A percentile compares a stretch with the other conserved stretches of the same genome.
These are phyloP conservation scores for Paramecium sonneborni DNA, from an alignment of 73 alveolate genomes.

Conservation along the genomic window DNA sequence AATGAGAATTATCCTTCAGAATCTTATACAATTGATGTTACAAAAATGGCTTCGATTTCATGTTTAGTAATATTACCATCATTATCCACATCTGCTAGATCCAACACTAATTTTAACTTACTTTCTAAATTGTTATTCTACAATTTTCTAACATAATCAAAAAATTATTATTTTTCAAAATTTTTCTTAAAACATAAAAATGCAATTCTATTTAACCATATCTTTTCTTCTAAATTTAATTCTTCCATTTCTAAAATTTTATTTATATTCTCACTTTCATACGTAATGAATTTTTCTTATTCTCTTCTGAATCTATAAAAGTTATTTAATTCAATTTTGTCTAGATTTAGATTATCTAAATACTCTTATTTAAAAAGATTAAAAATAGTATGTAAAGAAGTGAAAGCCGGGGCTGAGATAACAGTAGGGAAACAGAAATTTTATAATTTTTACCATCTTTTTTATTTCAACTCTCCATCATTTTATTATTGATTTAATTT, in stretches of 20 bases:
- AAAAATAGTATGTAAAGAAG: not conserved
- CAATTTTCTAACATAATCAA: not conserved
- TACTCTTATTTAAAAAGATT: not conserved
- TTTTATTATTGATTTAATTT: not conserved
- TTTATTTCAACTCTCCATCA: not conserved
- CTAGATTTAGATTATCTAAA: not conserved
- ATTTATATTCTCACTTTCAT: not conserved
- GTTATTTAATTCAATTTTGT: slow-evolving; percentile 3
- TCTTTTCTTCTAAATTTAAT: slow-evolving; percentile 53
- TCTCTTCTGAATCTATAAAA: slow-evolving; percentile 41
- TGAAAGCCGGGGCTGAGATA: not conserved
- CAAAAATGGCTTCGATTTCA: slow-evolving; percentile 53
- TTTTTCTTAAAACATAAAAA: slow-evolving; percentile 42
- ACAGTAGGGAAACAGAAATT: not conserved
- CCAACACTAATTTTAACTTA: slow-evolving; percentile 26
- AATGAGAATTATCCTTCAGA: not conserved
- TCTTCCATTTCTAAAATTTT: slow-evolving; percentile 31
- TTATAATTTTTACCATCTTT: slow-evolving; percentile 3
- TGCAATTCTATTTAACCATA: slow-evolving; percentile 62
- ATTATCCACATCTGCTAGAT: slow-evolving; percentile 47
- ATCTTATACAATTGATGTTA: not conserved
- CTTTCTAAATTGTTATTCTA: not conserved
- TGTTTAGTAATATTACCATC: slow-evolving; percentile 14
- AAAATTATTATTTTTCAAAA: not conserved
- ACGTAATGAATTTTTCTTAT: not conserved